phyloP scores from a whole-genome alignment of 768 basidiomycete species.

The Polyporus arcularius region DNA sequence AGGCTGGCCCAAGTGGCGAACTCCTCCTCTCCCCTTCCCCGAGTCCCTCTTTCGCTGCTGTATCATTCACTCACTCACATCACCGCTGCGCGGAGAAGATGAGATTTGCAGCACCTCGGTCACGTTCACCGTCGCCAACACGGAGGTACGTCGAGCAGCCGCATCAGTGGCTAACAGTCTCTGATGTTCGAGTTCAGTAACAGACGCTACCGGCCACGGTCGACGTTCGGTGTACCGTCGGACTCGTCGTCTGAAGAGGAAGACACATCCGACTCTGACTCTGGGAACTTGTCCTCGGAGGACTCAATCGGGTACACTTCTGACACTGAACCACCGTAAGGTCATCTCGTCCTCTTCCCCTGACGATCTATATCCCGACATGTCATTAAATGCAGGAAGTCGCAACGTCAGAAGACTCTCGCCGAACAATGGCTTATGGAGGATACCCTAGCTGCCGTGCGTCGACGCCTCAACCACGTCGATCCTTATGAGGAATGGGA shows the following conservation, averaged over 20 bases:
- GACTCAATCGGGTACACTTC: constrained; percentile 46
- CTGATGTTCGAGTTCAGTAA: constrained; percentile 6
- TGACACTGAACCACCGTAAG: constrained; percentile 45
- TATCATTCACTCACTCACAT: background rate
- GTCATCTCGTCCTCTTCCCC: constrained; percentile 19
- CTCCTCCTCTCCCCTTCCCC: too few species aligned
- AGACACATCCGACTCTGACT: constrained; percentile 41
- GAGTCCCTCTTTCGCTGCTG: background rate
- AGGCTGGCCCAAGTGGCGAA: too few species aligned
- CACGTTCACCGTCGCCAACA: constrained; percentile 50
- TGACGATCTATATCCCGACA: background rate
- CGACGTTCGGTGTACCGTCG: constrained; percentile 56
- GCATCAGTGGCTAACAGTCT: background rate
- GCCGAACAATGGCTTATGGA: constrained; percentile 40
- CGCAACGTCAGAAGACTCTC: constrained; percentile 25
- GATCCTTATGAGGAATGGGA: constrained; percentile 57
- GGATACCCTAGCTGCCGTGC: constrained; percentile 49
- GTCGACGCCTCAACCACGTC: constrained; percentile 42
- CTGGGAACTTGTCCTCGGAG: constrained; percentile 33
- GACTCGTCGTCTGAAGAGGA: constrained; percentile 50
- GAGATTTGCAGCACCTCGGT: constrained; percentile 58
- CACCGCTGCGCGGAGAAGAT: constrained; percentile 29
- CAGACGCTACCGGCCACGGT: constrained; percentile 37
- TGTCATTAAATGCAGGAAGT: constrained; percentile 18
- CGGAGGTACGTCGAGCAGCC: constrained; percentile 33